Evolutionary conservation across 208 protist genomes (phyloP).

Genomic region (Trypanosoma brucei): DNA sequence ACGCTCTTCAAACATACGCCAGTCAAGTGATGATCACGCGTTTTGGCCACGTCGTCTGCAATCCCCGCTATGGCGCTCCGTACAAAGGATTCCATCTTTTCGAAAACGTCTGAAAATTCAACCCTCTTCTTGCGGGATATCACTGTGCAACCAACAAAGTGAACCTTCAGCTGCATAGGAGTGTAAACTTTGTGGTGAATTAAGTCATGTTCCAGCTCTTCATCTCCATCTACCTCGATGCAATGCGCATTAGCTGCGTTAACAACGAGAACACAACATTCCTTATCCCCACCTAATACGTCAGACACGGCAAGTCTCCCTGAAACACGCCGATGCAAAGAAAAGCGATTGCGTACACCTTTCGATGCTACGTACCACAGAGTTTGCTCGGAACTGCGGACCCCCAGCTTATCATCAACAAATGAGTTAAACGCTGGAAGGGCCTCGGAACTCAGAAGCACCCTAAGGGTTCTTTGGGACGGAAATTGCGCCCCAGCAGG

Average conservation of each 20-base stretch:
- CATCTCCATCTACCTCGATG: conserved; percentile 28
- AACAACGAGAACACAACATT: conserved; percentile 75
- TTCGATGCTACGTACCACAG: conserved; percentile 59
- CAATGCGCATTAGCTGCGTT: conserved; percentile 29
- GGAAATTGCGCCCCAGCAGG: conserved; percentile 52
- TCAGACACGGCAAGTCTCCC: conserved; percentile 52
- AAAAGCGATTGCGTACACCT: conserved; percentile 17
- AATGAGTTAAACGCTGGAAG: conserved; percentile 56
- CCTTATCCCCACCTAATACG: conserved; percentile 44
- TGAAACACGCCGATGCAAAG: conserved; percentile 48
- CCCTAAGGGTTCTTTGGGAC: conserved; percentile 48
- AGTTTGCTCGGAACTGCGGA: conserved; percentile 32
- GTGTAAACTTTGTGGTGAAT: conserved; percentile 87
- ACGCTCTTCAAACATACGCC: conserved; percentile 4
- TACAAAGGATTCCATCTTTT: conserved; percentile 51
- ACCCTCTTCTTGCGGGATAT: conserved; percentile 34
- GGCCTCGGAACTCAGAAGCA: conserved; percentile 53
- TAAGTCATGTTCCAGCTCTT: conserved; percentile 47
- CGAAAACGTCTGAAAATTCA: conserved; percentile 24
- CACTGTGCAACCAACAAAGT: conserved; percentile 71
- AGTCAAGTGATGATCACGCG: conserved; percentile 40
- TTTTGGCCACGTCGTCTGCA: conserved; percentile 35
- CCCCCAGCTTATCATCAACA: conserved; percentile 33
- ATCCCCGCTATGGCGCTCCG: conserved; percentile 46
- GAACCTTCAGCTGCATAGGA: conserved; percentile 63